phyloP scores from a whole-genome alignment of 73 alveolate genomes.

The Tetrahymena borealis region DNA sequence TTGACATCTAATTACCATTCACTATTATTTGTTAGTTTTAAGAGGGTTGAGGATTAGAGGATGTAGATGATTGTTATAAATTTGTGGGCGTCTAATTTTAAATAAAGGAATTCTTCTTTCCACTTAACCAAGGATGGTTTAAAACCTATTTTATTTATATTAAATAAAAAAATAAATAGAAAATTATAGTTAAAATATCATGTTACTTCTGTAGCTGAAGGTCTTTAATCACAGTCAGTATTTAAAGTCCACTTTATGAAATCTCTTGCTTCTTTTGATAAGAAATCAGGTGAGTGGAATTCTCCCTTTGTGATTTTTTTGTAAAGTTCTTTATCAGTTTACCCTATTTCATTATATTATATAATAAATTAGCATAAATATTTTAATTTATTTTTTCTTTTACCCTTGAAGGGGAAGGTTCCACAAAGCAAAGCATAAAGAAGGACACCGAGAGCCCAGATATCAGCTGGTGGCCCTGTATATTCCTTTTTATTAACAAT shows the following conservation, averaged over 20 bases:
- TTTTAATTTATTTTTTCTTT: slow-evolving; percentile 24
- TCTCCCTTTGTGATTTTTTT: neutral
- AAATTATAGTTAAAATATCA: neutral
- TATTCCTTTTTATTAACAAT: slow-evolving; percentile 57
- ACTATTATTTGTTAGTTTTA: neutral
- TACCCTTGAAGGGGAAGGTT: slow-evolving; percentile 53
- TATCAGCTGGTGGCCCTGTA: slow-evolving; percentile 65
- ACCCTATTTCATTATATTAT: neutral
- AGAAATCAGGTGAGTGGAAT: neutral
- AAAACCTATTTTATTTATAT: neutral
- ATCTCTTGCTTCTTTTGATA: neutral
- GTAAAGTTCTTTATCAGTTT: neutral
- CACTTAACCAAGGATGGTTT: neutral
- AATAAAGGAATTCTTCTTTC: neutral
- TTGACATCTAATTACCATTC: neutral
- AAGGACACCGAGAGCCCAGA: slow-evolving; percentile 66
- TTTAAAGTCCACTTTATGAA: neutral
- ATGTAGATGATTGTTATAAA: neutral
- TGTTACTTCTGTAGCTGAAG: neutral
- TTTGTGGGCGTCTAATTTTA: neutral
- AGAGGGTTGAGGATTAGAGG: neutral
- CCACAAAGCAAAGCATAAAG: slow-evolving; percentile 43
- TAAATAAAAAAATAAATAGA: neutral
- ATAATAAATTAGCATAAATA: neutral
- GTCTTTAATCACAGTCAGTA: neutral